Conservation (phyloP, 1,284 basidiomycete genomes). For the Pterulicium gracile region DNA sequence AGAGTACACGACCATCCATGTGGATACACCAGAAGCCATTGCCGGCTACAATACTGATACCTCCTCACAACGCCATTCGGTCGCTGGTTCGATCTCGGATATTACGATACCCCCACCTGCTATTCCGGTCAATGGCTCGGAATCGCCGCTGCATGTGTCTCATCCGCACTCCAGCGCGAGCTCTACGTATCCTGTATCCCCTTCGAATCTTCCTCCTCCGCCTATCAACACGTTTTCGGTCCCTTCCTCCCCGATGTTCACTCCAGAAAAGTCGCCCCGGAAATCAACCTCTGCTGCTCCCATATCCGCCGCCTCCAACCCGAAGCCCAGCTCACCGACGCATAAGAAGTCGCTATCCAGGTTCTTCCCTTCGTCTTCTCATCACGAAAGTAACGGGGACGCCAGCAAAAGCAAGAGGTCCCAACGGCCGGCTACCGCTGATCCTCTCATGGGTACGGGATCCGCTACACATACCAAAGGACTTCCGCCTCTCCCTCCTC, state of each 20-base stretch:
- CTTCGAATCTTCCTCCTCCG: background rate
- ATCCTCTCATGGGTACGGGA: background rate
- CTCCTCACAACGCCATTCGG: background rate
- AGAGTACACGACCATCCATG: too few species aligned
- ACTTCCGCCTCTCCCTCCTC: background rate
- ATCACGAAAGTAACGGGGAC: background rate
- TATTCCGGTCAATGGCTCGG: background rate
- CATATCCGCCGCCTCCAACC: background rate
- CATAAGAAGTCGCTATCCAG: background rate
- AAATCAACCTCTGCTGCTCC: conserved; percentile 1
- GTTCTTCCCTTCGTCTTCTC: background rate
- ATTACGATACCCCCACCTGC: background rate
- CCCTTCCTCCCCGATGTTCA: background rate
- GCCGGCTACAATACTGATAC: background rate
- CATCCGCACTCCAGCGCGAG: background rate
- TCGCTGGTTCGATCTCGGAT: background rate
- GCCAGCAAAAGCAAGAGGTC: background rate
- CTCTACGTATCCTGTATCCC: background rate
- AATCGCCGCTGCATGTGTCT: background rate
- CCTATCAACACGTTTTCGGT: background rate
- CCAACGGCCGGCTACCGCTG: background rate
- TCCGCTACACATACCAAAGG: background rate
- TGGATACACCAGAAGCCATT: too few species aligned
- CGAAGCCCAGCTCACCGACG: background rate
- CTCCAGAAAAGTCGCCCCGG: background rate